Percentiles rank a stretch among this genome's conserved stretches.
phyloP scores from a whole-genome alignment of 768 basidiomycete genomes.

The Infundibulicybe gibba region DNA sequence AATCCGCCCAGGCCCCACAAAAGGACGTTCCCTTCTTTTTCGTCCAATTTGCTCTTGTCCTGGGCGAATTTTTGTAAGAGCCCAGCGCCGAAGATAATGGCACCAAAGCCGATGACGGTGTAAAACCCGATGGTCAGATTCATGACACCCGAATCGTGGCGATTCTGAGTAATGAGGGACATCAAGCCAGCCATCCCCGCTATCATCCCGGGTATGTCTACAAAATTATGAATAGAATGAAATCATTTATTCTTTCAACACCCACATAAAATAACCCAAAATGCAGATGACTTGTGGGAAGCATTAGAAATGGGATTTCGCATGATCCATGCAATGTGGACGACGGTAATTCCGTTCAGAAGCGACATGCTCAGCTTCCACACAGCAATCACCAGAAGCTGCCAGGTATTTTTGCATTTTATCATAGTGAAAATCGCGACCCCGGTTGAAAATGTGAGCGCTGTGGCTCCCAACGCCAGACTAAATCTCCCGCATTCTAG shows the following conservation, averaged over 20 bases:
- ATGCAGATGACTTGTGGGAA: too few relatives aligned
- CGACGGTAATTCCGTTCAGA: conserved; percentile 16
- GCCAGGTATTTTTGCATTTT: conserved; percentile 20
- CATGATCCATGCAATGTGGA: conserved; percentile 15
- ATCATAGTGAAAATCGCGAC: conserved; percentile 21
- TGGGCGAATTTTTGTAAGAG: conserved; percentile 8
- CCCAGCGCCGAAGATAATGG: conserved; percentile 12
- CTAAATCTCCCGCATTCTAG: conserved; percentile 16
- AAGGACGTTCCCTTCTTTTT: conserved; percentile 12
- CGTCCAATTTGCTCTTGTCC: neutral
- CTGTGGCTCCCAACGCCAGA: conserved; percentile 15
- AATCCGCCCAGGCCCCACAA: conserved; percentile 13
- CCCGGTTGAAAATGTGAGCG: conserved; percentile 15
- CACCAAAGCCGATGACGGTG: conserved; percentile 18
- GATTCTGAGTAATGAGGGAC: conserved; percentile 21
- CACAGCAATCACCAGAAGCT: conserved; percentile 19
- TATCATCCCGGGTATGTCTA: conserved; percentile 26
- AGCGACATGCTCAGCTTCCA: conserved; percentile 24
- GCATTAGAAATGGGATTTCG: too few relatives aligned
- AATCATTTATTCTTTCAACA: neutral
- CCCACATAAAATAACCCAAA: too few relatives aligned
- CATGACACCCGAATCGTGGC: conserved; percentile 10
- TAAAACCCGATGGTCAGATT: conserved; percentile 20
- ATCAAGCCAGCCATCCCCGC: conserved; percentile 27
- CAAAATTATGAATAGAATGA: neutral